Evolutionary conservation across 2,329 filamentous ascomycete genomes (phyloP).

Genomic region (Metarhizium brunneum): DNA sequence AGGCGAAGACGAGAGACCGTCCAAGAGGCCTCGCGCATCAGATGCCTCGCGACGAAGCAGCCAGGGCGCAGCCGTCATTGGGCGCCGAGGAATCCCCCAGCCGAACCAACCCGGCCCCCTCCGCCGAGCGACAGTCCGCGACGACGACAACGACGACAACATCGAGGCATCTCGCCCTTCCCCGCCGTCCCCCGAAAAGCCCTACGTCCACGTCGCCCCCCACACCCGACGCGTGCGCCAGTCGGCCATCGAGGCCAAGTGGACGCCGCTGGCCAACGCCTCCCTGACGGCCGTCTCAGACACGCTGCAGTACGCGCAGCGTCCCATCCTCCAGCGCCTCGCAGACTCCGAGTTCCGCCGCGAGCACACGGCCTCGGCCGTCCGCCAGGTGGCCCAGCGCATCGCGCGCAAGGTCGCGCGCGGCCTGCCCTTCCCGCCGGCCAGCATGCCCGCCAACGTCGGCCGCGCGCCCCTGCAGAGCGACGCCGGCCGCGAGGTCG

Average conservation of each 20-base stretch:
- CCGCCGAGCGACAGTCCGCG: background rate
- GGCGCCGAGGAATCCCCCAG: slow-evolving; percentile 5
- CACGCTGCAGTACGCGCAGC: slow-evolving; percentile 49
- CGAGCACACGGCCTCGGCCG: slow-evolving; percentile 43
- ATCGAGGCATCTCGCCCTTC: slow-evolving; percentile 3
- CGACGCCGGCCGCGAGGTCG: slow-evolving; percentile 39
- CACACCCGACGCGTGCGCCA: slow-evolving; percentile 47
- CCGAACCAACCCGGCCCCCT: slow-evolving; percentile 1
- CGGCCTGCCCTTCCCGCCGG: slow-evolving; percentile 58
- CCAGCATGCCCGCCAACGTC: slow-evolving; percentile 19
- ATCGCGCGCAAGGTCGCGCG: slow-evolving; percentile 48
- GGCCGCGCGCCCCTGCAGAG: slow-evolving; percentile 12
- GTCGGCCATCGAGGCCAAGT: slow-evolving; percentile 58
- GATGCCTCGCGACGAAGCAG: background rate
- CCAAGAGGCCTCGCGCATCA: background rate
- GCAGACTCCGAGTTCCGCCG: slow-evolving; percentile 37
- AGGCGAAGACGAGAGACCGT: background rate
- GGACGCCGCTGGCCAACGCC: slow-evolving; percentile 46
- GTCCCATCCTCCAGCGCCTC: slow-evolving; percentile 51
- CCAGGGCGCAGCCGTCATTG: slow-evolving; percentile 3
- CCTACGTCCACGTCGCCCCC: slow-evolving; percentile 42
- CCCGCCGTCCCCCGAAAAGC: slow-evolving; percentile 20
- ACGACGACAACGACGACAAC: slow-evolving; percentile 8
- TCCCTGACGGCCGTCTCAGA: slow-evolving; percentile 46
- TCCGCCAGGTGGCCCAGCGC: slow-evolving; percentile 45